phyloP scores from a whole-genome alignment of 768 basidiomycete genomes.

The Flagelloscypha sp. region DNA sequence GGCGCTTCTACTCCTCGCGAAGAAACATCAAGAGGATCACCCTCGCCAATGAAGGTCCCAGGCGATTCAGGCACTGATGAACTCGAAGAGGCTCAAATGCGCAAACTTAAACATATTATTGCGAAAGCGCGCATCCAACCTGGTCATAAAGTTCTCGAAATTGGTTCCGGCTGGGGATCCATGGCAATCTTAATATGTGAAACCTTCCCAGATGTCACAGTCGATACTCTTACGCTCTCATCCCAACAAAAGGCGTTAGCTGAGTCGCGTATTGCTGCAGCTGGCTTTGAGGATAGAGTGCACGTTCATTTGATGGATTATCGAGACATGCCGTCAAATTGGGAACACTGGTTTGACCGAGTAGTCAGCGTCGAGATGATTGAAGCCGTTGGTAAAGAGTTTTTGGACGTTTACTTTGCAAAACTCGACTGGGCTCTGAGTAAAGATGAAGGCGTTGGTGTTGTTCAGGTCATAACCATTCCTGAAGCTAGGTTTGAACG shows the following conservation, averaged over 20 bases:
- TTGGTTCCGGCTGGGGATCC: conserved; percentile 76
- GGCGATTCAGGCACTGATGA: conserved; percentile 12
- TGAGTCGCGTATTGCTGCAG: conserved; percentile 41
- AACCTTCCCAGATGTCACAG: conserved; percentile 43
- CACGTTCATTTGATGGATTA: conserved; percentile 74
- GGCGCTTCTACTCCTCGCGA: conserved; percentile 16
- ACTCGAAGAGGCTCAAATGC: conserved; percentile 44
- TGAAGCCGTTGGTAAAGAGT: conserved; percentile 64
- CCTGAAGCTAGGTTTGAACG: conserved; percentile 59
- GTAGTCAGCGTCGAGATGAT: conserved; percentile 75
- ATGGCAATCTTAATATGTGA: conserved; percentile 56
- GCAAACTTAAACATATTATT: conserved; percentile 59
- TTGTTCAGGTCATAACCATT: conserved; percentile 69
- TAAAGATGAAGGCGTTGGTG: conserved; percentile 46
- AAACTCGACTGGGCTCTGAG: conserved; percentile 65
- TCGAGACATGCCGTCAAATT: conserved; percentile 50
- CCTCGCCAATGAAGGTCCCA: background rate
- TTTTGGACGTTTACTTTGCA: conserved; percentile 54
- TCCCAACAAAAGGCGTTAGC: conserved; percentile 56
- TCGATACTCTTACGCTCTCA: conserved; percentile 70
- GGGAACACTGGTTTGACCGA: conserved; percentile 59
- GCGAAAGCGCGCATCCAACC: conserved; percentile 51
- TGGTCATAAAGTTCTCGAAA: conserved; percentile 56
- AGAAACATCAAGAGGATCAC: conserved; percentile 1
- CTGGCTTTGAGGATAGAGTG: conserved; percentile 45